Conservation (phyloP, 2,329 filamentous ascomycete species). For the Sporothrix brasiliensis region DNA sequence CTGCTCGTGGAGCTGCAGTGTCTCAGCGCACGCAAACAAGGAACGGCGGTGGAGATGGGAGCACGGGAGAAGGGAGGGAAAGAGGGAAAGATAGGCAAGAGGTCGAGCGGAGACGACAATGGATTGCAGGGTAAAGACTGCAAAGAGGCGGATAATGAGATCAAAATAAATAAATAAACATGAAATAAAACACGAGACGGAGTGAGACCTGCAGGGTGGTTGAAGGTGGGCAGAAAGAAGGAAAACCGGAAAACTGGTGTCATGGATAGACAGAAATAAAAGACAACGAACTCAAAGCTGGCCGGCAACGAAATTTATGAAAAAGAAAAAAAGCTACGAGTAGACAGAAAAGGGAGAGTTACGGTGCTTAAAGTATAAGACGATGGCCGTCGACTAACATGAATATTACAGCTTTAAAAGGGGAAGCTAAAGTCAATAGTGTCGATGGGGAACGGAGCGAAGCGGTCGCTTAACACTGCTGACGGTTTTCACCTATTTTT, state of each 20-base stretch:
- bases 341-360: neutral
- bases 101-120: neutral
- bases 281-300: neutral
- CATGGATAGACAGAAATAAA: neutral
- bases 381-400: neutral
- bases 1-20: neutral
- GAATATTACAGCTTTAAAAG: too few relatives aligned
- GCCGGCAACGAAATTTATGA: neutral
- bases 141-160: neutral
- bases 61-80: neutral
- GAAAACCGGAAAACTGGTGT: neutral
- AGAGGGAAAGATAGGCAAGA: too few relatives aligned
- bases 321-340: neutral
- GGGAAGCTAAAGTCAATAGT: neutral
- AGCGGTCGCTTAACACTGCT: neutral
- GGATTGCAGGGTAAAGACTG: neutral
- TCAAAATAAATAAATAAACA: neutral
- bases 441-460: neutral
- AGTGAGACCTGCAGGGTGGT: too few relatives aligned
- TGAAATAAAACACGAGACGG: neutral
- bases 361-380: neutral
- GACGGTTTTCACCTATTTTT: neutral
- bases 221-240: neutral
- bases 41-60: neutral
- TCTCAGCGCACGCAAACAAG: slow-evolving; percentile 14